These are phyloP conservation scores for Echeveria elegans DNA, from an alignment of 164 flowering plant genomes.

Conservation along the genomic window DNA sequence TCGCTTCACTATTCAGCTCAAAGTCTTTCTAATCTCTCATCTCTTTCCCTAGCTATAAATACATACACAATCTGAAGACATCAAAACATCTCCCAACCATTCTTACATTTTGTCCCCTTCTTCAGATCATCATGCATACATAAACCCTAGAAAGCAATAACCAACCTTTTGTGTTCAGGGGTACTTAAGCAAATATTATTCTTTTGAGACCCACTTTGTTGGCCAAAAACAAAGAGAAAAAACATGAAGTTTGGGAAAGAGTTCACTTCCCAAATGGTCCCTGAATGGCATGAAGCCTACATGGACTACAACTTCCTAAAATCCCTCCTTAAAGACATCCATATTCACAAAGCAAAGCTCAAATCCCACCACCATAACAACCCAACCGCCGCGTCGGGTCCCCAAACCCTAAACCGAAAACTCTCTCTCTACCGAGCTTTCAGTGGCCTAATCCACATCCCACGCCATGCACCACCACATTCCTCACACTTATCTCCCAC, in stretches of 20 bases:
- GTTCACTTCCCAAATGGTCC: slow-evolving; percentile 58
- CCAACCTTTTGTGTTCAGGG: not conserved
- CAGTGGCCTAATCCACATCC: slow-evolving; percentile 30
- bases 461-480: not conserved
- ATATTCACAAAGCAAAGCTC: slow-evolving; percentile 12
- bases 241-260: slow-evolving; percentile 73
- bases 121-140: not conserved
- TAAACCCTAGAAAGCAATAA: not conserved
- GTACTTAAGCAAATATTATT: not conserved
- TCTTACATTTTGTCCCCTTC: not conserved
- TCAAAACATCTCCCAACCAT: not conserved
- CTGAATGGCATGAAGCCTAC: slow-evolving; percentile 70
- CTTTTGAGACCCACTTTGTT: no score
- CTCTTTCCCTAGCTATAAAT: not conserved
- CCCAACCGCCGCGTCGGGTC: not conserved
- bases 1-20: not conserved
- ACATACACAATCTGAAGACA: not conserved
- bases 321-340: slow-evolving; percentile 26
- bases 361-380: slow-evolving; percentile 7
- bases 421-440: slow-evolving; percentile 31
- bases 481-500: not conserved
- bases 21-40: not conserved
- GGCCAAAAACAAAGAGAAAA: no score
- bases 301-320: slow-evolving; percentile 44
- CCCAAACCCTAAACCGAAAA: slow-evolving; percentile 15